Evolutionary conservation across 164 flowering plant genomes (phyloP).

Genomic region (Magnolia officinalis): DNA sequence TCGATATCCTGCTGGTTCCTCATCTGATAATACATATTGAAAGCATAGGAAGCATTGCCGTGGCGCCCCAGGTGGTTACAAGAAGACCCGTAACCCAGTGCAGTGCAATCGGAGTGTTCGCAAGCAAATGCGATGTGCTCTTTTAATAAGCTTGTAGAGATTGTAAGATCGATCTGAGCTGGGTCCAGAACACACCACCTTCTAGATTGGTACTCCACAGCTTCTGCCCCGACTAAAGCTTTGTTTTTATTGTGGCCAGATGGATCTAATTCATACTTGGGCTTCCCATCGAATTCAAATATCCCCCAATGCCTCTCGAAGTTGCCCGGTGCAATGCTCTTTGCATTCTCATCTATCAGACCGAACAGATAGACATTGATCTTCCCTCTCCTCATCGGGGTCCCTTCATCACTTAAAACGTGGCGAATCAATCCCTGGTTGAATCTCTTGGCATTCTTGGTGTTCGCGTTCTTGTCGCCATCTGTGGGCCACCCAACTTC

Average conservation of each 20-base stretch:
- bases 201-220: conserved; percentile 47
- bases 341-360: conserved; percentile 68
- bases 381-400: conserved; percentile 55
- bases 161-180: neutral
- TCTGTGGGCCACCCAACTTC: conserved; percentile 98
- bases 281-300: conserved; percentile 83
- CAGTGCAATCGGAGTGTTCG: conserved; percentile 62
- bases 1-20: conserved; percentile 40
- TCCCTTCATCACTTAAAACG: conserved; percentile 51
- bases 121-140: conserved; percentile 57
- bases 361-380: conserved; percentile 68
- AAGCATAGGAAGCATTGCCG: conserved; percentile 82
- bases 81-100: conserved; percentile 66
- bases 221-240: conserved; percentile 46
- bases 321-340: conserved; percentile 70
- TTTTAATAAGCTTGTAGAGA: conserved; percentile 16
- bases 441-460: conserved; percentile 53
- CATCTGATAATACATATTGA: conserved; percentile 76
- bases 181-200: conserved; percentile 62
- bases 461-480: conserved; percentile 63
- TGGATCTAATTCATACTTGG: conserved; percentile 69
- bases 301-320: conserved; percentile 95
- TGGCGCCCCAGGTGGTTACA: conserved; percentile 40
- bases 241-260: conserved; percentile 33
- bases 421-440: conserved; percentile 71